Conservation (phyloP, 1,139 yeast species). For the Yamadazyma pseudoaaseri region DNA sequence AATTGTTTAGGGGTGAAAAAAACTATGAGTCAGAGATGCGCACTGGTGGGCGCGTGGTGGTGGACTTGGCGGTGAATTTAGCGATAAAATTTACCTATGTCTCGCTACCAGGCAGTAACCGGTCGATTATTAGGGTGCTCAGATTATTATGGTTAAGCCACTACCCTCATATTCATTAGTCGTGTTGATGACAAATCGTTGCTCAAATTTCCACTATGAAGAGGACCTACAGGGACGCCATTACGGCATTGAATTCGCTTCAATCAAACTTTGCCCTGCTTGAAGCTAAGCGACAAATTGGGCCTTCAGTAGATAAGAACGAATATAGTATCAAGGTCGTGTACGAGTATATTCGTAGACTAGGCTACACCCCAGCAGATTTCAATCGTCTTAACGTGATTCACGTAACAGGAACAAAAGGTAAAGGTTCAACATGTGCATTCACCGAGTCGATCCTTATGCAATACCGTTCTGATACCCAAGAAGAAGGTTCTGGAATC, state of each 20-base stretch:
- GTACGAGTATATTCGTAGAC: constrained; percentile 84
- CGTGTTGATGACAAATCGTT: too few relatives aligned
- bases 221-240: constrained; percentile 65
- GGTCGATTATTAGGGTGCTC: too few relatives aligned
- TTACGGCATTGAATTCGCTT: constrained; percentile 75
- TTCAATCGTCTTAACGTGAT: constrained; percentile 74
- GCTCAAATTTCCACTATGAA: too few relatives aligned
- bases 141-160: too few relatives aligned
- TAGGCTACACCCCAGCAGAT: constrained; percentile 74
- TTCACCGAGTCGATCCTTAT: constrained; percentile 78
- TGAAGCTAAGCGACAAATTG: constrained; percentile 75
- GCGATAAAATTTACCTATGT: too few relatives aligned
- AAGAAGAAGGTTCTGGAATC: constrained; percentile 17
- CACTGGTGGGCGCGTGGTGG: too few relatives aligned
- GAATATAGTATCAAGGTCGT: constrained; percentile 80
- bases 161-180: too few relatives aligned
- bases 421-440: constrained; percentile 98
- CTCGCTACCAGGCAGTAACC: too few relatives aligned
- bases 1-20: constrained; percentile 1
- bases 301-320: constrained; percentile 58
- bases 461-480: constrained; percentile 43
- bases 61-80: too few relatives aligned
- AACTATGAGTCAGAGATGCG: constrained; percentile 1
- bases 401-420: constrained; percentile 97
- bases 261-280: constrained; percentile 92